phyloP scores from a whole-genome alignment of 2,329 filamentous ascomycete genomes.

The Clonostachys solani region DNA sequence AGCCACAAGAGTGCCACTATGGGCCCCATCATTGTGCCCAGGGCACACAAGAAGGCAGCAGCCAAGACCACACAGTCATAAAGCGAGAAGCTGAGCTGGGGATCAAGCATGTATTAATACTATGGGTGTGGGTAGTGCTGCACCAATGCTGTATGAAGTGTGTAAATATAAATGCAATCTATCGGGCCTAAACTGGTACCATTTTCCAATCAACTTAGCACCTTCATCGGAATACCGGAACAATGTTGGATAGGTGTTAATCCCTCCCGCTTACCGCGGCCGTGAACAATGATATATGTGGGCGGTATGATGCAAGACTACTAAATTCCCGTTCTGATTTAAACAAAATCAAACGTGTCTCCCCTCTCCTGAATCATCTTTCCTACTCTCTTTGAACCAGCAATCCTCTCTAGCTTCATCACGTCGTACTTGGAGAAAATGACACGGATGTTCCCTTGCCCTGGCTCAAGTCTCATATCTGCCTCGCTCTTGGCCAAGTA shows the following conservation, averaged over 20 bases:
- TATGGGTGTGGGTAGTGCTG: neutral
- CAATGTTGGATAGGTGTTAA: too few relatives aligned
- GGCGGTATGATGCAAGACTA: neutral
- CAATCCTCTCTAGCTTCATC: constrained; percentile 82
- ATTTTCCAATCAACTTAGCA: too few relatives aligned
- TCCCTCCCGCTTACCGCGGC: too few relatives aligned
- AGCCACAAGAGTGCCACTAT: constrained; percentile 19
- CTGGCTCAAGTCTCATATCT: constrained; percentile 49
- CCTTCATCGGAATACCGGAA: too few relatives aligned
- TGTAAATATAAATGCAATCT: too few relatives aligned
- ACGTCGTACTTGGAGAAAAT: constrained; percentile 89
- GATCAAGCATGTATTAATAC: constrained; percentile 1
- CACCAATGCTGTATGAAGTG: too few relatives aligned
- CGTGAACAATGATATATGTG: neutral
- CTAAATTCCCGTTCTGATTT: constrained; percentile 12
- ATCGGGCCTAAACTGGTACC: too few relatives aligned
- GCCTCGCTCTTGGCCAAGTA: constrained; percentile 59
- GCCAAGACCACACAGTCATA: constrained; percentile 5
- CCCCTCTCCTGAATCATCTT: constrained; percentile 80
- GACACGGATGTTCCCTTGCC: constrained; percentile 53
- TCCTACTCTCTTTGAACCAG: constrained; percentile 74
- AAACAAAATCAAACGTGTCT: constrained; percentile 96
- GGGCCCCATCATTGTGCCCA: constrained; percentile 16
- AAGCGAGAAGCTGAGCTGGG: constrained; percentile 9
- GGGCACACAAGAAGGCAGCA: constrained; percentile 11